Conservation (phyloP, 805 yeast genomes). For the Clavispora carvajalis region DNA sequence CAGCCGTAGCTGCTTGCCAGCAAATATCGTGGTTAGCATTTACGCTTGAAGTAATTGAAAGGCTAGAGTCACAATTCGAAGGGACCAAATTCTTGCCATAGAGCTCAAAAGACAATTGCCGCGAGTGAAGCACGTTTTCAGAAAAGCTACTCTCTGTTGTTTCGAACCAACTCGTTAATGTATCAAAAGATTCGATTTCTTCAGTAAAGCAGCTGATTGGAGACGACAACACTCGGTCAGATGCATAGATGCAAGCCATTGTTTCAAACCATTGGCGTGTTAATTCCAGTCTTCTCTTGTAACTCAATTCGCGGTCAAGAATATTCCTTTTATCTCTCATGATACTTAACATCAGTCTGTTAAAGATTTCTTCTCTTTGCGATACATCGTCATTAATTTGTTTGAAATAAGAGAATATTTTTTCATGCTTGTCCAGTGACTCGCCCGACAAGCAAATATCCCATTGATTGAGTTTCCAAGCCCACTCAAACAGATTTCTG, state of each 20-base stretch:
- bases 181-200: constrained; percentile 6
- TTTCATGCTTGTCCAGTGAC: constrained; percentile 36
- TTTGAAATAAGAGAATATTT: constrained; percentile 50
- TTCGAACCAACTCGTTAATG: constrained; percentile 10
- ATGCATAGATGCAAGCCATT: constrained; percentile 19
- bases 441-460: constrained; percentile 49
- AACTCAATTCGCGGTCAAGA: constrained; percentile 6
- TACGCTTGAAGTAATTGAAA: neutral
- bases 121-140: constrained; percentile 32
- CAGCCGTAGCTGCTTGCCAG: constrained; percentile 28
- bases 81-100: neutral
- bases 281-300: constrained; percentile 8
- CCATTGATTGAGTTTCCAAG: constrained; percentile 79
- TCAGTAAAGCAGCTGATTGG: constrained; percentile 5
- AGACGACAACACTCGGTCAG: constrained; percentile 13
- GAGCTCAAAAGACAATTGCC: constrained; percentile 36
- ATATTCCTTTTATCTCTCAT: constrained; percentile 9
- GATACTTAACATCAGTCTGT: constrained; percentile 16
- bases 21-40: constrained; percentile 2
- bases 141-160: constrained; percentile 1
- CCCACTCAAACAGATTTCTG: constrained; percentile 48
- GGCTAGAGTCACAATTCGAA: neutral
- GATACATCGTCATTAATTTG: constrained; percentile 34
- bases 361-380: constrained; percentile 12
- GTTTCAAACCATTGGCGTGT: constrained; percentile 22